Percentiles rank a stretch among this genome's conserved stretches.
These are phyloP conservation scores for Tremella fuciformis DNA, from an alignment of 768 basidiomycete species.

Conservation along the genomic window DNA sequence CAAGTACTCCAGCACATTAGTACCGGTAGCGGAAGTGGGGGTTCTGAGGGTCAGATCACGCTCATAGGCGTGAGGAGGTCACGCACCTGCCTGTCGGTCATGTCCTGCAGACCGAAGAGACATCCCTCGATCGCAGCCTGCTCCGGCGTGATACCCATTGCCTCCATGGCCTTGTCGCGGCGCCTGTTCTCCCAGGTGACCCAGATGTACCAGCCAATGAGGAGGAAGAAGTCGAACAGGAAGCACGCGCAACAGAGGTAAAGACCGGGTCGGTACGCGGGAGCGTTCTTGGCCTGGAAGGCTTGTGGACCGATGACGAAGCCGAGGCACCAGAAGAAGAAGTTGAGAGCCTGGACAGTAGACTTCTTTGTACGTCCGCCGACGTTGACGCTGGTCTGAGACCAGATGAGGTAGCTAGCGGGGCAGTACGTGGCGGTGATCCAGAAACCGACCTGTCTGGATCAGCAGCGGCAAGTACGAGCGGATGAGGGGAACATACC, in stretches of 20 bases:
- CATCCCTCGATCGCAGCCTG: constrained; percentile 16
- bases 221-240: constrained; percentile 4
- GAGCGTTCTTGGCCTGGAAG: constrained; percentile 23
- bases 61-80: neutral
- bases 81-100: constrained; percentile 21
- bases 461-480: too few relatives aligned
- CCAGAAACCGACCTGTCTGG: constrained; percentile 18
- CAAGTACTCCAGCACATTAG: neutral
- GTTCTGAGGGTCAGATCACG: constrained; percentile 10
- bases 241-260: constrained; percentile 20
- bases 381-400: constrained; percentile 15
- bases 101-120: constrained; percentile 17
- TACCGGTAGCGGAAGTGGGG: constrained; percentile 22
- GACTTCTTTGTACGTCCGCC: constrained; percentile 23
- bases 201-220: constrained; percentile 16
- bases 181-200: constrained; percentile 19
- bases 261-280: constrained; percentile 21
- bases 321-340: constrained; percentile 20
- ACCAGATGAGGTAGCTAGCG: constrained; percentile 17
- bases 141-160: constrained; percentile 13
- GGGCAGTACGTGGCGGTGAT: constrained; percentile 18
- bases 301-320: constrained; percentile 26
- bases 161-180: constrained; percentile 10
- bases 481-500: constrained; percentile 4
- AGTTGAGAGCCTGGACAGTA: constrained; percentile 13